phyloP scores from a whole-genome alignment of 129 eudicot species.

The Lactuca saligna region DNA sequence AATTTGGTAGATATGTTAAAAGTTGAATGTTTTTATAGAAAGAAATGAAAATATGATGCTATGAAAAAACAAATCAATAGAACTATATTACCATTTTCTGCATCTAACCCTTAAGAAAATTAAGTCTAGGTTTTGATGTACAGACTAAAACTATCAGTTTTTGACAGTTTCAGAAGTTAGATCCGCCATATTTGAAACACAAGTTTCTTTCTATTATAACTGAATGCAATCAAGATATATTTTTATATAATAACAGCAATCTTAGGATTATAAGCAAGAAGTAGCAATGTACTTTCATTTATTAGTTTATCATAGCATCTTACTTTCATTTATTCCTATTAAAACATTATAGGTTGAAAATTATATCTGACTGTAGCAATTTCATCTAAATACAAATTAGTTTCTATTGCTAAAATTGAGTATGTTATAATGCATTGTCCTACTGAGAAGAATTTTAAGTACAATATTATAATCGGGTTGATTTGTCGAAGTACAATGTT shows the following conservation, averaged over 20 bases:
- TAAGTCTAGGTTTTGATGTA: not conserved
- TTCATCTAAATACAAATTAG: no score
- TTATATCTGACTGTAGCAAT: no score
- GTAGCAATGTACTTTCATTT: no score
- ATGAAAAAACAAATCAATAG: no score
- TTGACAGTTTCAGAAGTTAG: not conserved
- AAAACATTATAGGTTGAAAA: no score
- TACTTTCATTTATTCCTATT: no score
- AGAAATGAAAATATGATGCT: not conserved
- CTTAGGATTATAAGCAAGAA: not conserved
- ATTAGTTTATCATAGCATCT: no score
- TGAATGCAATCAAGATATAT: slow-evolving; percentile 7
- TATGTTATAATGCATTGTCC: not conserved
- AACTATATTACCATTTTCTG: not conserved
- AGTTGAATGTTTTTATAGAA: not conserved
- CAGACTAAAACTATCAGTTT: no score
- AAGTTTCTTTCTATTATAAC: not conserved
- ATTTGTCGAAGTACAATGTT: not conserved
- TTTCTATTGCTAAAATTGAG: no score
- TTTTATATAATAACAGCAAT: not conserved
- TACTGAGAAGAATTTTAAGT: not conserved
- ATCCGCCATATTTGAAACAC: slow-evolving; percentile 85
- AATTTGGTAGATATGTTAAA: not conserved
- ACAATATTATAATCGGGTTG: not conserved
- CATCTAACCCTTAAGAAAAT: not conserved